phyloP scores from a whole-genome alignment of 1,284 basidiomycete species.

The Irpex sp. region DNA sequence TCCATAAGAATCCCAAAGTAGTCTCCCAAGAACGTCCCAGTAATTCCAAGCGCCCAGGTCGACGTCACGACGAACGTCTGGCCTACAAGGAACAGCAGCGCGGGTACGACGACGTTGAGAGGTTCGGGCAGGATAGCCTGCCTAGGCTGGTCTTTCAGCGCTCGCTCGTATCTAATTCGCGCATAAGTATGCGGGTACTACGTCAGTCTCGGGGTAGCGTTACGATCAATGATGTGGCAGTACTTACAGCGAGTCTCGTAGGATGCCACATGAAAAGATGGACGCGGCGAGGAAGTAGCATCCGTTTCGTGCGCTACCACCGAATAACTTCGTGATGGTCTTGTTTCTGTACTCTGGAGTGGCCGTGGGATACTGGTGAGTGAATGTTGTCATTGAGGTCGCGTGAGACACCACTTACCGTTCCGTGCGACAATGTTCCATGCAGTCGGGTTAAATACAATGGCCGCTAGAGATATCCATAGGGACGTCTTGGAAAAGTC shows the following conservation, averaged over 20 bases:
- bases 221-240: constrained; percentile 4
- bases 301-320: constrained; percentile 68
- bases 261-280: constrained; percentile 83
- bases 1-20: constrained; percentile 99
- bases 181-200: not conserved
- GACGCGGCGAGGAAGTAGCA: constrained; percentile 90
- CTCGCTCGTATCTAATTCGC: constrained; percentile 57
- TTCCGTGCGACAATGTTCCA: constrained; percentile 96
- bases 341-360: constrained; percentile 79
- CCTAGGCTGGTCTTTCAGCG: constrained; percentile 69
- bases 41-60: constrained; percentile 89
- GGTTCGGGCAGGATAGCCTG: constrained; percentile 52
- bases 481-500: constrained; percentile 66
- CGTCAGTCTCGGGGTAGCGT: not conserved
- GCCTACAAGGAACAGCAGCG: constrained; percentile 62
- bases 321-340: constrained; percentile 77
- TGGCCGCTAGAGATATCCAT: constrained; percentile 55
- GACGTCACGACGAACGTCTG: constrained; percentile 83
- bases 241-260: constrained; percentile 82
- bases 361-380: not conserved
- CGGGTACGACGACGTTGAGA: constrained; percentile 57
- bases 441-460: constrained; percentile 87
- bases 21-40: constrained; percentile 93
- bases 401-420: constrained; percentile 42
- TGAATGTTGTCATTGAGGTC: not conserved